Base-by-base conservation (phyloP, 202 grass and related monocot species). In the Zoysia matrella region DNA sequence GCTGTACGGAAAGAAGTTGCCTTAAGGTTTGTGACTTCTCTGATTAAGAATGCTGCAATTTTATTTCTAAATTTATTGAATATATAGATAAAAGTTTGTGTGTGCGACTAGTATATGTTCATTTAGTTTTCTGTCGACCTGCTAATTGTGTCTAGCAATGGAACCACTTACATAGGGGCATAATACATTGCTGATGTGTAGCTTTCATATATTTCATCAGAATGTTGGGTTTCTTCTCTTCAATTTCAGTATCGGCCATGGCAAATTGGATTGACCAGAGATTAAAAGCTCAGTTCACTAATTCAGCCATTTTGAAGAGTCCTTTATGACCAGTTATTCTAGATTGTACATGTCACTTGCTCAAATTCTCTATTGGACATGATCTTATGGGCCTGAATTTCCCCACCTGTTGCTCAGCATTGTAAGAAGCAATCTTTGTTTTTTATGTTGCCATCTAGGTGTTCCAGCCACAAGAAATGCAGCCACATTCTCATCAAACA, bases 1-100 rank as follows among this genome's bases (percentile, higher is more conserved):
- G 86, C 79, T 77, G 92, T 98, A 66, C 95, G 95, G 69, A 95
- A 92, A 84, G 92, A 98, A 90, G 95, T 98, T 52, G 95, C 95
- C 57, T 90, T 91, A 66, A 98, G 95, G 95, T 95, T 78, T 77
- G 75, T 80, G 73, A 41, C 48, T 65, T 2, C 1, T 36, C 52
- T 86, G 77, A 52, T 60, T 73, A 64, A 50, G 8, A 45, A 60
- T 6, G 7, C 52, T 56, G 9, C 22, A 46, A 47, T 67, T 14
- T 44, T 88, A 65, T 72, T 65, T 5, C 1, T 46, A 68, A 77
- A 72, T 47, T 8, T 13, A 30, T 30, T 30, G 22, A 30, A 30
- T 30, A 30, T 30, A 30, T 30, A 30, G 22, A 30, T 30, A 30
- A 30, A 30, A 30, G 22, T 30, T 30, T 30, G 22, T 30, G 22